Base-by-base conservation (phyloP, 2,329 filamentous ascomycete genomes). In the Pseudogymnoascus destructans region DNA sequence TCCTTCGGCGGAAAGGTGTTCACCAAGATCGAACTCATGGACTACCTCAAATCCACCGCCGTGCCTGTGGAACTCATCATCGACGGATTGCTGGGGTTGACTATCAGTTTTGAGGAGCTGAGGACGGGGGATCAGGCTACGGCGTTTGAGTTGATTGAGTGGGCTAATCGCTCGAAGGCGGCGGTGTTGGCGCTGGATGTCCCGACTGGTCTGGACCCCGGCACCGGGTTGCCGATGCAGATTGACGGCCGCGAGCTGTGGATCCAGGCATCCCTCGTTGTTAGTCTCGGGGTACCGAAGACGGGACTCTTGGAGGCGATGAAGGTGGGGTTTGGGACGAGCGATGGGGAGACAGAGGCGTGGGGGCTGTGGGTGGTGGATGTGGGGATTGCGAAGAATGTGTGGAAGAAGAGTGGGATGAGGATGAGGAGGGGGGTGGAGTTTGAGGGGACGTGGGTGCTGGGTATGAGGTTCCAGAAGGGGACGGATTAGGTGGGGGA, bases 301-400 rank as follows among this genome's bases (percentile, higher is more conserved):
- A 84, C 82, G 2, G 93, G 93, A 0, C 73, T 97, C 1, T 72
- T 96, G 5, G 87, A 88, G 65, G 88, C 87, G 0, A 77, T 95
- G 63, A 55, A 57, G 46, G 40, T 67, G 5, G 67, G 67, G 5
- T 63, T 67, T 33, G 67, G 66, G 4, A 58, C 64, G 2, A 57
- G 55, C 3, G 63, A 64, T 21, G 46, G 23, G 13, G 65, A 65
- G 21, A 65, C 64, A 57, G 59, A 63, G 46, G 75, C 75, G 13
- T 95, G 91, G 90, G 82, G 85, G 57, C 74, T 97, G 1, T 88
- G 83, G 68, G 81, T 97, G 10, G 89, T 85, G 1, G 93, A 98
- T 69, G 85, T 96, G 63, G 92, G 93, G 0, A 80, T 96, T 11
- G 84, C 84, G 1, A 84, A 88, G 59, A 81, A 86, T 3, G 88